phyloP scores from a whole-genome alignment of 192 early-diverging fungal species.

The Coemansia umbellata region DNA sequence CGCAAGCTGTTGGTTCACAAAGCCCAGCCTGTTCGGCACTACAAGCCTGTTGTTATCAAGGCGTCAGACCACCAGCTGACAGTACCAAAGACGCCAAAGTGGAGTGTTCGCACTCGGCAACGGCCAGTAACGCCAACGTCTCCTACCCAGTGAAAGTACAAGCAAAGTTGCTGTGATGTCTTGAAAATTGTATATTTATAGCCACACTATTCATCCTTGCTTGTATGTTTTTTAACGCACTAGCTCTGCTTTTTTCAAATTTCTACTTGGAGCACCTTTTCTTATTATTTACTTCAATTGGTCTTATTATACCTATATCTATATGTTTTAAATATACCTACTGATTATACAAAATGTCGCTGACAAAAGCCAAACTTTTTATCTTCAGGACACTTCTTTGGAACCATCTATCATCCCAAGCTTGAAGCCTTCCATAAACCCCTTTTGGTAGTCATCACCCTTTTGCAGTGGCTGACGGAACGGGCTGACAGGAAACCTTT shows the following conservation, averaged over 20 bases:
- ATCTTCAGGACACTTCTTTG: constrained; percentile 1
- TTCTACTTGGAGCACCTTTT: too few species aligned
- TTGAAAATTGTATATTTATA: too few species aligned
- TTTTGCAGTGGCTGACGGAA: constrained; percentile 7
- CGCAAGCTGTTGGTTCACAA: constrained; percentile 56
- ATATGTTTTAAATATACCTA: too few species aligned
- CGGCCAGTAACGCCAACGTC: constrained; percentile 7
- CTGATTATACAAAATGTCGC: too few species aligned
- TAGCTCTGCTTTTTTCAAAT: too few species aligned
- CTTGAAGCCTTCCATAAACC: constrained; percentile 31
- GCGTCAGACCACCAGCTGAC: constrained; percentile 58
- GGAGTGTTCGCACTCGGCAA: constrained; percentile 36
- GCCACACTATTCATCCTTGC: too few species aligned
- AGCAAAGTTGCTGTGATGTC: too few species aligned
- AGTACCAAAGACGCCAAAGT: constrained; percentile 47
- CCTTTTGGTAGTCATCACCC: constrained; percentile 40
- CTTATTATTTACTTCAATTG: too few species aligned
- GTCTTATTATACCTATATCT: too few species aligned
- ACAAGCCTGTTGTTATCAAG: constrained; percentile 50
- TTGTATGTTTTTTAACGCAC: too few species aligned
- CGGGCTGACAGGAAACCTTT: constrained; percentile 34
- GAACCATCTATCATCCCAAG: constrained; percentile 44
- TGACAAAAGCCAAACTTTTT: too few species aligned
- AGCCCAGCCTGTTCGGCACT: constrained; percentile 60
- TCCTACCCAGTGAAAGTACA: constrained; percentile 8